These are phyloP conservation scores for Nicotiana noctiflora DNA, from an alignment of 257 asterid species.

Conservation along the genomic window DNA sequence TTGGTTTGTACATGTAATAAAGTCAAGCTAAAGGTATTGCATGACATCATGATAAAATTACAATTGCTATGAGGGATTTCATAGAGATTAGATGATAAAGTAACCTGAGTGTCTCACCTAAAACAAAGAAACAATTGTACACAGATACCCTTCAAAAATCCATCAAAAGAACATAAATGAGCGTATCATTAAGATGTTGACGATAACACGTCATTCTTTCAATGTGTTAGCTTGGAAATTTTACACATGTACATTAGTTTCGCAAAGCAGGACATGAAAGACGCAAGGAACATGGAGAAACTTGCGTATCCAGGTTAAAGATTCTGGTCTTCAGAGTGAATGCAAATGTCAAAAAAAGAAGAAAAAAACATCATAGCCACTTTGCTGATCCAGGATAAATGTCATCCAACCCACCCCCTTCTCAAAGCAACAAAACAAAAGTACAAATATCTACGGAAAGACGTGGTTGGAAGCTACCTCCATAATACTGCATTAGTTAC, in stretches of 20 bases:
- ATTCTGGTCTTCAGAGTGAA: not conserved
- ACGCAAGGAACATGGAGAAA: not conserved
- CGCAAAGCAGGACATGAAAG: not conserved
- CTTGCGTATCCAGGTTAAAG: not conserved
- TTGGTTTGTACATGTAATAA: not conserved
- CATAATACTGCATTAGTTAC: not conserved
- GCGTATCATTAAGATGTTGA: not conserved
- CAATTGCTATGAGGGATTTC: not conserved
- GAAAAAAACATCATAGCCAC: not conserved
- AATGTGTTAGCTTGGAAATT: not conserved
- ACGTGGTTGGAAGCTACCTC: not conserved
- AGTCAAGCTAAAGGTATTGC: not conserved
- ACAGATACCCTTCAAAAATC: not conserved
- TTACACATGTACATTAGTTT: not conserved
- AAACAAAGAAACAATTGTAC: conserved; percentile 1
- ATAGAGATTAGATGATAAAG: conserved; percentile 1
- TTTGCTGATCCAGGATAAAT: not conserved
- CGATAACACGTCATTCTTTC: not conserved
- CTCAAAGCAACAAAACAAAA: not conserved
- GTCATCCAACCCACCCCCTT: not conserved
- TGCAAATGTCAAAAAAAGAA: not conserved
- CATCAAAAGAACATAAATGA: conserved; percentile 1
- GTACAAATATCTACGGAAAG: not conserved
- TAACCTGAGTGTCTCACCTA: not conserved
- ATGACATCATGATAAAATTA: not conserved